Conservation (phyloP, 257 asterid genomes). For the Solanum arcanum region DNA sequence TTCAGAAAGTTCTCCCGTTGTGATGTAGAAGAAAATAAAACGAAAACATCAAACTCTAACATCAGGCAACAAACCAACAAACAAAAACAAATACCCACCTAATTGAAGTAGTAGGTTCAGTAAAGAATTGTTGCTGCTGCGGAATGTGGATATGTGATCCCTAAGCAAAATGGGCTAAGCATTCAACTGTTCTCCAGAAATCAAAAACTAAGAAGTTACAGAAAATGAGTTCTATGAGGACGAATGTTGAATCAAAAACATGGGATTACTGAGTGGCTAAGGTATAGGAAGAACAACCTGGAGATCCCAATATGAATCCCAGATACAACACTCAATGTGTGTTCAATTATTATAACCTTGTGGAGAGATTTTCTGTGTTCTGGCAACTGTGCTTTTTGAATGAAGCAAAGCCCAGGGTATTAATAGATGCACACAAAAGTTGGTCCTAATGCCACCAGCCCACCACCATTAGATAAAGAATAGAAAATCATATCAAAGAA, state of each 20-base stretch:
- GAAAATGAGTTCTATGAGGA: background rate
- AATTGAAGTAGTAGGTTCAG: background rate
- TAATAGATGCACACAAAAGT: no score
- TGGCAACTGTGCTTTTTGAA: no score
- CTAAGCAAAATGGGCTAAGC: background rate
- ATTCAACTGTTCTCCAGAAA: background rate
- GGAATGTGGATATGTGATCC: background rate
- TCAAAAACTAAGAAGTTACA: background rate
- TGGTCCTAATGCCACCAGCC: no score
- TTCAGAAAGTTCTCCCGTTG: background rate
- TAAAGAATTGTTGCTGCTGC: background rate
- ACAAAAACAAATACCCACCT: background rate
- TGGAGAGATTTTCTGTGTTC: no score
- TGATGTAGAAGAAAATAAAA: background rate
- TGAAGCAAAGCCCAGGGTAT: no score
- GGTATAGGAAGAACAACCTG: background rate
- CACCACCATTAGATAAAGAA: no score
- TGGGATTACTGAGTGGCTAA: background rate
- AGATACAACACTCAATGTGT: no score
- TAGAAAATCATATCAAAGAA: no score
- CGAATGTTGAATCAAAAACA: background rate
- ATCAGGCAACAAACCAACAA: background rate
- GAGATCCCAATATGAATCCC: background rate
- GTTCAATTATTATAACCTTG: no score
- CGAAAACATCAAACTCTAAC: background rate